phyloP scores from a whole-genome alignment of 2,329 filamentous ascomycete genomes.

The Trichoderma arundinaceum region DNA sequence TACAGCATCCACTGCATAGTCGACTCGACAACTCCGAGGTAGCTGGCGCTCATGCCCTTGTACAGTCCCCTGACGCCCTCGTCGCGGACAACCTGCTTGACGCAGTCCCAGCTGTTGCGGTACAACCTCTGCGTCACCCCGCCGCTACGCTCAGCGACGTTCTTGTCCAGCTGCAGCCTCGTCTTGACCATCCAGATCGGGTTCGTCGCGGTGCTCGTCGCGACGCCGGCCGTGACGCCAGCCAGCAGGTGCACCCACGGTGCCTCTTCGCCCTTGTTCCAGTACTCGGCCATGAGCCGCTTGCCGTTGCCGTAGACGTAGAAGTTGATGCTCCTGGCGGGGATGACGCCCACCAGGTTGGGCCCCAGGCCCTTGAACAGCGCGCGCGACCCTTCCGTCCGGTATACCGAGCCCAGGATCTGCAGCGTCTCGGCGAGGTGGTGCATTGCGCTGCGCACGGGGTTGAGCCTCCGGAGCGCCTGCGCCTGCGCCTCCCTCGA shows the following conservation, averaged over 20 bases:
- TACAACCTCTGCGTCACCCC: conserved; percentile 69
- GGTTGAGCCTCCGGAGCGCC: conserved; percentile 57
- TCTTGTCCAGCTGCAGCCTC: conserved; percentile 87
- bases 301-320: conserved; percentile 94
- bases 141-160: conserved; percentile 66
- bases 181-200: conserved; percentile 98
- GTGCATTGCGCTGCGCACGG: conserved; percentile 68
- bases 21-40: conserved; percentile 87
- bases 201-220: conserved; percentile 89
- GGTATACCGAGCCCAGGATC: conserved; percentile 81
- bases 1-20: conserved; percentile 94
- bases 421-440: conserved; percentile 87
- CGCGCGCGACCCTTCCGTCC: conserved; percentile 80
- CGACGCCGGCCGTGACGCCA: conserved; percentile 78
- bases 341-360: conserved; percentile 87
- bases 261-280: conserved; percentile 72
- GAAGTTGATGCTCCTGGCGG: conserved; percentile 90
- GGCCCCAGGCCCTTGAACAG: conserved; percentile 93
- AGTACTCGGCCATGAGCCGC: conserved; percentile 74
- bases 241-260: conserved; percentile 79
- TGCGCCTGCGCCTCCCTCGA: conserved; percentile 65
- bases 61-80: conserved; percentile 86
- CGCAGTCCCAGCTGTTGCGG: conserved; percentile 86
- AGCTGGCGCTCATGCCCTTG: conserved; percentile 88
- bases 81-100: conserved; percentile 77